These are phyloP conservation scores for Auriscalpium vulgare DNA, from an alignment of 768 basidiomycete genomes.

Conservation along the genomic window DNA sequence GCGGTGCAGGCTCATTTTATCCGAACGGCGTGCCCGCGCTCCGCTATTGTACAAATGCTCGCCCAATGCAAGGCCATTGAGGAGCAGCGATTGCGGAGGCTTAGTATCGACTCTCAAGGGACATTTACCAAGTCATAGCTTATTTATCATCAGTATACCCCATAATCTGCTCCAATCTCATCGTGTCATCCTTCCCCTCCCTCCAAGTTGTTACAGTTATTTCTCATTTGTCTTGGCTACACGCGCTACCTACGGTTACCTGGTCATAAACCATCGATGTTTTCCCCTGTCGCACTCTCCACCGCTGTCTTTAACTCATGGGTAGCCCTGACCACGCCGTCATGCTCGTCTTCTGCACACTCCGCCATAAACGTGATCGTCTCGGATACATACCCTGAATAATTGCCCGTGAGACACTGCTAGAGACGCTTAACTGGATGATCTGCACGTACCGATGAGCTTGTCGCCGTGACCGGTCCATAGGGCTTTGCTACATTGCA, in stretches of 20 bases:
- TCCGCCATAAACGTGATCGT: slow-evolving; percentile 84
- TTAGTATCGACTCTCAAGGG: slow-evolving; percentile 6
- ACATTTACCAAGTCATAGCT: slow-evolving; percentile 2
- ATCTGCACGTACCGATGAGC: slow-evolving; percentile 47
- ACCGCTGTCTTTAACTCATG: slow-evolving; percentile 62
- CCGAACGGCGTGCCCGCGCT: slow-evolving; percentile 15
- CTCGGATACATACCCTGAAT: slow-evolving; percentile 66
- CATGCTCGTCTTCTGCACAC: slow-evolving; percentile 83
- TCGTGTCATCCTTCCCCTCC: not conserved
- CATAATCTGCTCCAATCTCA: not conserved
- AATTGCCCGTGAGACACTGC: not conserved
- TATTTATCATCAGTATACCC: not conserved
- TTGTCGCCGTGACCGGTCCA: slow-evolving; percentile 76
- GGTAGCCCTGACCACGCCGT: slow-evolving; percentile 65
- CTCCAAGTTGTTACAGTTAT: too few relatives aligned
- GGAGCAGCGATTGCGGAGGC: slow-evolving; percentile 10
- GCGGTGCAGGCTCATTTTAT: slow-evolving; percentile 7
- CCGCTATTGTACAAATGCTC: slow-evolving; percentile 13
- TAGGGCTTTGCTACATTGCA: slow-evolving; percentile 58
- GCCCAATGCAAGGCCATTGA: slow-evolving; percentile 15
- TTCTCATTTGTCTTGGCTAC: not conserved
- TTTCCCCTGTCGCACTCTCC: slow-evolving; percentile 55
- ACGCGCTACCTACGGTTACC: not conserved
- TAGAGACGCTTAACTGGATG: not conserved
- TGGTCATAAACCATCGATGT: slow-evolving; percentile 2